Evolutionary conservation across 257 asterid species (phyloP).

Genomic region (Fraxinus pennsylvanica): DNA sequence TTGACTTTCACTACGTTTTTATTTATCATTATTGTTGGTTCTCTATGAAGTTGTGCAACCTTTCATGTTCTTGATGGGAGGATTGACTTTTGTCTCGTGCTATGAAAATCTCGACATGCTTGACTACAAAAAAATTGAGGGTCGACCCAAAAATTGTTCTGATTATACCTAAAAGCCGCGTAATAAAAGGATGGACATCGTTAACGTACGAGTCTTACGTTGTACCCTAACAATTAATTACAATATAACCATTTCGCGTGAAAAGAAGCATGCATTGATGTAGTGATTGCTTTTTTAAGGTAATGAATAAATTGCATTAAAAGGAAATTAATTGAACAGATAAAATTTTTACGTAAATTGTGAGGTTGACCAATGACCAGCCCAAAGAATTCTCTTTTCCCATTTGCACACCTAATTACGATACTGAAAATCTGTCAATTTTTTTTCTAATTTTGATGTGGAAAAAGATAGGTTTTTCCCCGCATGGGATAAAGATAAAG

Average conservation of each 20-base stretch:
- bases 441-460: background rate
- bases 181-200: background rate
- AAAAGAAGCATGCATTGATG: background rate
- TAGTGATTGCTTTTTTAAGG: background rate
- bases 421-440: no score
- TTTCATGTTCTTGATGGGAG: background rate
- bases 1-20: background rate
- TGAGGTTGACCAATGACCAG: background rate
- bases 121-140: no score
- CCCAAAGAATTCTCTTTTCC: background rate
- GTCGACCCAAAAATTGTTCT: no score
- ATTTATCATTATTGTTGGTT: no score
- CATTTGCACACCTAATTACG: background rate
- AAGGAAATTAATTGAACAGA: background rate
- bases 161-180: background rate
- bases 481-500: background rate
- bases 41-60: background rate
- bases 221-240: background rate
- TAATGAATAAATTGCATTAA: background rate
- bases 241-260: background rate
- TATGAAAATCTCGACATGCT: background rate
- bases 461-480: background rate
- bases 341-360: background rate
- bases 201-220: background rate
- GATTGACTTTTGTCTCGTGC: background rate